Conservation (phyloP, 176 grass and related monocot genomes). For the Themeda triandra region DNA sequence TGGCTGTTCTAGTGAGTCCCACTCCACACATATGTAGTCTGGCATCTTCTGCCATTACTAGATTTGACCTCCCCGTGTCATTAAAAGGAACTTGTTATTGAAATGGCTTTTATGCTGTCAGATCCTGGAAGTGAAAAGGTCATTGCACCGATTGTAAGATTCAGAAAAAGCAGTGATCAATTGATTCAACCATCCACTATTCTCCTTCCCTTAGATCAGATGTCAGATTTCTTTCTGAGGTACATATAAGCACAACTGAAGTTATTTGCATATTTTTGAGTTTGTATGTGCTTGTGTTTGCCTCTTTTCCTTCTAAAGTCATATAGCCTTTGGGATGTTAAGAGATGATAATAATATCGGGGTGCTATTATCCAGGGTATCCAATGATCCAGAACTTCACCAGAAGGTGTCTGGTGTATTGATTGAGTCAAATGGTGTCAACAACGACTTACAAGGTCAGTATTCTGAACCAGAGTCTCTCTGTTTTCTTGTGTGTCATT, state of each 20-base stretch:
- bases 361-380: slow-evolving; percentile 48
- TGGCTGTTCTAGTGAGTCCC: slow-evolving; percentile 90
- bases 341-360: slow-evolving; percentile 23
- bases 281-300: slow-evolving; percentile 6
- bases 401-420: slow-evolving; percentile 80
- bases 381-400: slow-evolving; percentile 64
- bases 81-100: slow-evolving; percentile 20
- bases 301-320: background rate
- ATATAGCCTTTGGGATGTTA: background rate
- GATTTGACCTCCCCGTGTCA: background rate
- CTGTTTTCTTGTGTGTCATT: background rate
- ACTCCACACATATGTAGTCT: background rate
- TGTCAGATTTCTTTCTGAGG: slow-evolving; percentile 84
- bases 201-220: slow-evolving; percentile 70
- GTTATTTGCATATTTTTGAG: background rate
- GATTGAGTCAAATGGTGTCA: slow-evolving; percentile 66
- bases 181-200: slow-evolving; percentile 55
- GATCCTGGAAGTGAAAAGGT: slow-evolving; percentile 81
- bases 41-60: slow-evolving; percentile 8
- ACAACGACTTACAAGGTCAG: slow-evolving; percentile 51
- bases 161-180: slow-evolving; percentile 41
- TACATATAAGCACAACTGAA: slow-evolving; percentile 21
- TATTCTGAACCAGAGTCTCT: background rate
- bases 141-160: slow-evolving; percentile 69
- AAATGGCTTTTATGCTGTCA: slow-evolving; percentile 32